Conservation (phyloP, 164 flowering plant species). For the Protea cynaroides region DNA sequence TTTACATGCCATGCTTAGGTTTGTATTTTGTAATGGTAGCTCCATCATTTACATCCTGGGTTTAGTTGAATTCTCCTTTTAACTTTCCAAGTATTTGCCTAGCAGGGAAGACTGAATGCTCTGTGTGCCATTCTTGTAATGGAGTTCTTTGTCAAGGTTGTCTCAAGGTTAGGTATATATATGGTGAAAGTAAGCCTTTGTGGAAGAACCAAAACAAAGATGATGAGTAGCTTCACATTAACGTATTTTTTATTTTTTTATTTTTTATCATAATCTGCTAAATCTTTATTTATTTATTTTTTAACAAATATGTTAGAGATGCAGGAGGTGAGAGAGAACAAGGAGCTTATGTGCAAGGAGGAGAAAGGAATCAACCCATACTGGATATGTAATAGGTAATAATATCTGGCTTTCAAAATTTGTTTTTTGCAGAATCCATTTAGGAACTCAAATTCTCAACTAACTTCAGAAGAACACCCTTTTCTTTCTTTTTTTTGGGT, state of each 20-base stretch:
- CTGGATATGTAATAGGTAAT: constrained; percentile 68
- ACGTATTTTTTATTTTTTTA: too few species aligned
- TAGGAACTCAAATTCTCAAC: not conserved
- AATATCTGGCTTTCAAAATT: not conserved
- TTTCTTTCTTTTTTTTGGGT: not conserved
- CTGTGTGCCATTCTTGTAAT: constrained; percentile 44
- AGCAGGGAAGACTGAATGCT: constrained; percentile 62
- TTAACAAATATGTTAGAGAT: constrained; percentile 22
- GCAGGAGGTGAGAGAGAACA: constrained; percentile 47
- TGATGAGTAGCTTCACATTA: too few species aligned
- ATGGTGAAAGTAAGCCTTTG: constrained; percentile 48
- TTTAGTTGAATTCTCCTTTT: not conserved
- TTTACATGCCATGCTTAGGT: too few species aligned
- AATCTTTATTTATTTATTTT: not conserved
- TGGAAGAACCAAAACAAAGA: not conserved
- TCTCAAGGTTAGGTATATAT: constrained; percentile 57
- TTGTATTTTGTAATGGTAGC: too few species aligned
- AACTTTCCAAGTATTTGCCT: not conserved
- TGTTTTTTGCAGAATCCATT: not conserved
- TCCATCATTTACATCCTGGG: too few species aligned
- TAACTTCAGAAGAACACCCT: not conserved
- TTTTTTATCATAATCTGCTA: too few species aligned
- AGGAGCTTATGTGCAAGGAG: constrained; percentile 57
- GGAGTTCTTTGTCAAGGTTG: constrained; percentile 61
- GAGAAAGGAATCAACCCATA: constrained; percentile 40